Percentiles rank a stretch among this genome's conserved stretches.
These are phyloP conservation scores for Kodamaea ohmeri DNA, from an alignment of 1,139 yeast species.

Conservation along the genomic window DNA sequence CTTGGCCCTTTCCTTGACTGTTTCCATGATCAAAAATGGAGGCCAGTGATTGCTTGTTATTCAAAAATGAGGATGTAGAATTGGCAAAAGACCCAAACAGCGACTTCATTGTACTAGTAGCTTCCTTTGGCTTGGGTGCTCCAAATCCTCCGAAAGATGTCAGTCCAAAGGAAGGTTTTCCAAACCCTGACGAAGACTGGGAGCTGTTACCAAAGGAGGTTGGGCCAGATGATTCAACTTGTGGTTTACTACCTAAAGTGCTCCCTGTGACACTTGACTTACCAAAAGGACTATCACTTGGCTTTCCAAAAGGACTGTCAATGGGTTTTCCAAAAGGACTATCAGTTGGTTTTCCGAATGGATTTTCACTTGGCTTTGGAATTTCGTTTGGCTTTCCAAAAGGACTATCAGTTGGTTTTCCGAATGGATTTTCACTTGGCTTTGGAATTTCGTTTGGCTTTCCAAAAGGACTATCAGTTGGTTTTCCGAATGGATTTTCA, in stretches of 20 bases:
- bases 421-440: too few relatives aligned
- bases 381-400: neutral
- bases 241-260: constrained; percentile 10
- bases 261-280: too few relatives aligned
- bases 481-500: too few relatives aligned
- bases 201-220: constrained; percentile 2
- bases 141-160: constrained; percentile 3
- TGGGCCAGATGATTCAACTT: neutral
- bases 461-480: constrained; percentile 1
- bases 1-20: neutral
- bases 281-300: neutral
- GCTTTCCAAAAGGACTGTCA: neutral
- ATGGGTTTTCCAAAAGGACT: neutral
- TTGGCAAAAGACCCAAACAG: constrained; percentile 6
- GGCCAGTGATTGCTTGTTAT: neutral
- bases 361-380: neutral
- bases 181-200: constrained; percentile 2
- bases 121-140: neutral
- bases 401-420: constrained; percentile 1
- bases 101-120: constrained; percentile 1
- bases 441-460: neutral
- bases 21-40: neutral
- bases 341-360: neutral
- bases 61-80: neutral
- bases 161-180: constrained; percentile 4